A percentile compares a stretch with the other conserved stretches of the same genome.
Evolutionary conservation across 208 protist species (phyloP).

Genomic region (Acanthamoeba rhysodes): DNA sequence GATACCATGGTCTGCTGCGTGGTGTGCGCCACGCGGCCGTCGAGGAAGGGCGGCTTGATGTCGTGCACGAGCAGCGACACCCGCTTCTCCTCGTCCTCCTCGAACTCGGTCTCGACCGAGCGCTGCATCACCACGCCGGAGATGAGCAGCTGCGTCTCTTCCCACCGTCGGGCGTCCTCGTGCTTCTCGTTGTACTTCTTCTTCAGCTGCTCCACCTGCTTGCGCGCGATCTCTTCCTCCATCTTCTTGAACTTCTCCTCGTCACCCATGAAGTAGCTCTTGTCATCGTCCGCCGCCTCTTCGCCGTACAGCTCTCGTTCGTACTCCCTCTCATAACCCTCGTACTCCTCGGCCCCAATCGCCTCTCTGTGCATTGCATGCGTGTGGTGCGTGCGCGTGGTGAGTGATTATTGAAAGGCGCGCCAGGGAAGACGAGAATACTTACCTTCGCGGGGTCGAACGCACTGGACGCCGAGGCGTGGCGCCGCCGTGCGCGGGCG

Average conservation of each 20-base stretch:
- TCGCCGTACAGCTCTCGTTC: conserved; percentile 50
- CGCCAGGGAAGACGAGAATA: neutral
- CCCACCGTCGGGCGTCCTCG: conserved; percentile 84
- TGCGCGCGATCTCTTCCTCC: conserved; percentile 78
- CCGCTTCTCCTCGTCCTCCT: conserved; percentile 91
- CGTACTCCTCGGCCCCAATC: conserved; percentile 10
- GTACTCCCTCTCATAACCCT: conserved; percentile 55
- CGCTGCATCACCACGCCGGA: conserved; percentile 91
- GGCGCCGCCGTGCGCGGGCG: neutral
- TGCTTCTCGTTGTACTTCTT: conserved; percentile 64
- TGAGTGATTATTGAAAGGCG: neutral
- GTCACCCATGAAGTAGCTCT: conserved; percentile 46
- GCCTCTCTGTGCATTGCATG: neutral
- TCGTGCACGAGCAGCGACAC: conserved; percentile 94
- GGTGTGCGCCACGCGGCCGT: conserved; percentile 78
- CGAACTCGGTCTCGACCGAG: conserved; percentile 88
- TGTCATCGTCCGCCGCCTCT: conserved; percentile 19
- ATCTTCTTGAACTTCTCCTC: conserved; percentile 76
- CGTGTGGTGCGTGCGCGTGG: too few relatives aligned
- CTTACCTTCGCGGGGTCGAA: conserved; percentile 24
- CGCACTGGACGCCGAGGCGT: neutral
- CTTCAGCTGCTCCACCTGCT: conserved; percentile 91
- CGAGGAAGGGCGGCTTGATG: conserved; percentile 94
- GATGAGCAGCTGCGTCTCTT: conserved; percentile 91
- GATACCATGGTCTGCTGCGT: conserved; percentile 89